Base-by-base conservation (phyloP, 1,139 yeast species). In the Zygoascus sp. region DNA sequence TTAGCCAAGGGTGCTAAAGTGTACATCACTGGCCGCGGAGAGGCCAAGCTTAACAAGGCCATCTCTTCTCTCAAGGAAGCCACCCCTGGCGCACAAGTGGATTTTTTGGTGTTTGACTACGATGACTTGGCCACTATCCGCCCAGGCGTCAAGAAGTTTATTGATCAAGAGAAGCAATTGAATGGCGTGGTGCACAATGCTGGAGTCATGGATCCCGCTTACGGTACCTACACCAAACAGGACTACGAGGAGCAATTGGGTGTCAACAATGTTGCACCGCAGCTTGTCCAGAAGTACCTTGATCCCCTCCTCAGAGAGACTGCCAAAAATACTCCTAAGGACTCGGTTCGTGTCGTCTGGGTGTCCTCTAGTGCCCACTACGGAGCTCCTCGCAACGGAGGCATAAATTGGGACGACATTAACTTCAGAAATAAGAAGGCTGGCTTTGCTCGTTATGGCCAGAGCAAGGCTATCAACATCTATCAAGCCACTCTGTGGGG, bases 161-260 rank as follows among this genome's bases (percentile, higher is more conserved):
- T 66, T n/a, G 58, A 60, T 36, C 38, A 52, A 5, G 61, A 64
- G 47, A 53, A 53, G 9, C 42, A 45, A 28, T 54, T 64, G 28
- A 42, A 66, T 45, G 64, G 67, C 27, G 52, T 66, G 25, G 45
- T 64, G 19, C 67, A 65, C 54, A 65, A 65, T 44, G 68, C 70
- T 1, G 80, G 82, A 36, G 70, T 77, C 6, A 75, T 76, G 78
- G 58, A 60, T 7, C 74, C 75, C 2, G 69, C 70, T 9, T 53
- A 51, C 13, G 70, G 68, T 2, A 56, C 69, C 2, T 53, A 56
- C 11, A 68, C 79, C 2, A 59, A 55, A 17, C 80, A 76, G 57
- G 79, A 76, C n/a, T 68, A 66, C 50, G 81, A 79, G 49, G 58
- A 66, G 37, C 77, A 75, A 56, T 64, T 76, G 44, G 81, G 80